Percentiles rank a stretch among this genome's conserved stretches.
Conservation (phyloP, 257 asterid species). For the Agastache rugosa region DNA sequence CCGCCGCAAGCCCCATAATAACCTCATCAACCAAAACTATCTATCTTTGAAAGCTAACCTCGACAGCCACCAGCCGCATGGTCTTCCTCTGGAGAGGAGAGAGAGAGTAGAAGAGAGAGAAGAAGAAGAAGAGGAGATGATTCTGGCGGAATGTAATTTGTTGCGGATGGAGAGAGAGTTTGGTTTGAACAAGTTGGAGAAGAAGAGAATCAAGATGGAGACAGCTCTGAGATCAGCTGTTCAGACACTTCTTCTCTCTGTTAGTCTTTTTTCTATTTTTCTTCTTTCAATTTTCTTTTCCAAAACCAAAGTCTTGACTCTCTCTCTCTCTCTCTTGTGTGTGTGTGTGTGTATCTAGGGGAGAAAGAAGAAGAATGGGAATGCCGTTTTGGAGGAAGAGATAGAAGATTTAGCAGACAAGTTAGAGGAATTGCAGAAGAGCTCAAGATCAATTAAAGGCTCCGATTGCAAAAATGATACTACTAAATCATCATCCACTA, state of each 20-base stretch:
- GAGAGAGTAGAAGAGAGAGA: conserved; percentile 54
- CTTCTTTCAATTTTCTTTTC: neutral
- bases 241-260: conserved; percentile 69
- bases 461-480: conserved; percentile 23
- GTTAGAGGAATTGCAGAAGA: conserved; percentile 55
- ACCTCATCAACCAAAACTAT: conserved; percentile 39
- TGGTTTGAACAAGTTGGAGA: conserved; percentile 75
- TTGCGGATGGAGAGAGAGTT: conserved; percentile 80
- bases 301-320: neutral
- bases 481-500: conserved; percentile 24
- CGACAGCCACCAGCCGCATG: conserved; percentile 31
- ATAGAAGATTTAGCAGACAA: conserved; percentile 65
- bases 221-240: conserved; percentile 72
- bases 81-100: conserved; percentile 43
- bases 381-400: conserved; percentile 64
- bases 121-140: conserved; percentile 26
- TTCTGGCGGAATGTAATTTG: conserved; percentile 80
- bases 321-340: neutral
- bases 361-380: conserved; percentile 58
- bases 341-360: conserved; percentile 46
- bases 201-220: conserved; percentile 65
- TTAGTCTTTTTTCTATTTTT: conserved; percentile 38
- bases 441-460: conserved; percentile 46
- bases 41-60: conserved; percentile 47
- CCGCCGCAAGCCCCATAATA: conserved; percentile 55